Percentiles rank a stretch among this genome's conserved stretches.
Conservation (phyloP, 2,329 filamentous ascomycete species). For the Metarhizium anisopliae region DNA sequence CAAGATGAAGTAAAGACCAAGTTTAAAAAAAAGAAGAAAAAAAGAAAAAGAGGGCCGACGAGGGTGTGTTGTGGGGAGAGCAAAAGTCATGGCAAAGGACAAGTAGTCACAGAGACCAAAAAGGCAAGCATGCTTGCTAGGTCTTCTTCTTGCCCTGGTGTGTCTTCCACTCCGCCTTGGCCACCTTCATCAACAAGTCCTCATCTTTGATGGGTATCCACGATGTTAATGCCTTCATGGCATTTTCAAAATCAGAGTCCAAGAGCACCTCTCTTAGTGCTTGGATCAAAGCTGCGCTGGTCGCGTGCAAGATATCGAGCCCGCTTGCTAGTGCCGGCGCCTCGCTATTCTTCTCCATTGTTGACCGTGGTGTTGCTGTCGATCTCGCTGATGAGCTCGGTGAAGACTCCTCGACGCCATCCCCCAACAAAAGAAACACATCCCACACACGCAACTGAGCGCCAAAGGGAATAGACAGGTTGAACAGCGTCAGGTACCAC, state of each 20-base stretch:
- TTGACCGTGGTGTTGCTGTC: neutral
- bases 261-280: constrained; percentile 81
- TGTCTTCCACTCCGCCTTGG: constrained; percentile 76
- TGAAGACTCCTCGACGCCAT: constrained; percentile 1
- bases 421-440: constrained; percentile 86
- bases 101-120: constrained; percentile 12
- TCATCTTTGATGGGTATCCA: constrained; percentile 93
- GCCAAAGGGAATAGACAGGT: constrained; percentile 88
- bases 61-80: constrained; percentile 8
- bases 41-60: constrained; percentile 12
- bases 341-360: constrained; percentile 6
- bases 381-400: neutral
- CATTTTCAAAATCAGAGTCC: constrained; percentile 92
- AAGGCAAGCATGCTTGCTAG: constrained; percentile 21
- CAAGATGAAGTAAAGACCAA: neutral
- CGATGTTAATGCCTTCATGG: constrained; percentile 92
- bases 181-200: constrained; percentile 84
- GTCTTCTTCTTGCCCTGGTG: constrained; percentile 39
- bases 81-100: constrained; percentile 5
- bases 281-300: constrained; percentile 82
- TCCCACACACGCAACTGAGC: constrained; percentile 97
- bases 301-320: constrained; percentile 82
- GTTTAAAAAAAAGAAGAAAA: constrained; percentile 12
- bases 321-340: constrained; percentile 30
- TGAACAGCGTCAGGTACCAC: constrained; percentile 97